A percentile compares a stretch with the other conserved stretches of the same genome.
phyloP scores from a whole-genome alignment of 2,329 filamentous ascomycete species.

The Nemania abortiva region DNA sequence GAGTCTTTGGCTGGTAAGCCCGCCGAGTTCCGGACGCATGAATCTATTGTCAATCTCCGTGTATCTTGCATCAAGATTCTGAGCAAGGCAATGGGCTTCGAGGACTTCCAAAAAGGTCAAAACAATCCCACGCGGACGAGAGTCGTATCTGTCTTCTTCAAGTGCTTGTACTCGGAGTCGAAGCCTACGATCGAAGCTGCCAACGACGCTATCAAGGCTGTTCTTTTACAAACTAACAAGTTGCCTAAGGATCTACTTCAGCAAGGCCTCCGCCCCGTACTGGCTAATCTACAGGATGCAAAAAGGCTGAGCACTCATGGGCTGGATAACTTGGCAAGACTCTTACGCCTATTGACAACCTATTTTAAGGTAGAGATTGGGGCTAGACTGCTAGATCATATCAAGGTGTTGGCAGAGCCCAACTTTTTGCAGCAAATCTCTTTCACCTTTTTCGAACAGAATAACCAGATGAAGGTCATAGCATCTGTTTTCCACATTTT shows the following conservation, averaged over 20 bases:
- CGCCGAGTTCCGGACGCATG: slow-evolving; percentile 93
- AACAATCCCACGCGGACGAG: slow-evolving; percentile 74
- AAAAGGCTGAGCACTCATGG: slow-evolving; percentile 90
- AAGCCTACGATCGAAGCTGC: slow-evolving; percentile 93
- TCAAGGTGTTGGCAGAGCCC: slow-evolving; percentile 89
- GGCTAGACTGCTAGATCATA: slow-evolving; percentile 89
- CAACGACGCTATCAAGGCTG: slow-evolving; percentile 88
- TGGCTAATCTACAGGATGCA: slow-evolving; percentile 95
- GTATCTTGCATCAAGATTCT: slow-evolving; percentile 94
- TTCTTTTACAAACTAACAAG: slow-evolving; percentile 89
- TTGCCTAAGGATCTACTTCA: slow-evolving; percentile 95
- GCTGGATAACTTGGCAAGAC: slow-evolving; percentile 87
- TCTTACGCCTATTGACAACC: slow-evolving; percentile 92
- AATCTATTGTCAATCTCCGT: slow-evolving; percentile 89
- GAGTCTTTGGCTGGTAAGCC: slow-evolving; percentile 93
- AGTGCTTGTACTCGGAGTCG: slow-evolving; percentile 93
- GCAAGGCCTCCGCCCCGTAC: slow-evolving; percentile 91
- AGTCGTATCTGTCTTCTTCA: slow-evolving; percentile 98
- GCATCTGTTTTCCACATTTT: slow-evolving; percentile 97
- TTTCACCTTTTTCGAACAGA: slow-evolving; percentile 94
- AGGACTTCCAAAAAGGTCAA: slow-evolving; percentile 85
- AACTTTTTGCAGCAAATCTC: slow-evolving; percentile 87
- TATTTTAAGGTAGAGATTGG: slow-evolving; percentile 99
- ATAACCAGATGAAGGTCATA: slow-evolving; percentile 92
- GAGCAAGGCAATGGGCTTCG: slow-evolving; percentile 92